phyloP scores from a whole-genome alignment of 345 rosid genomes.

The Erysimum cheiranthoides region DNA sequence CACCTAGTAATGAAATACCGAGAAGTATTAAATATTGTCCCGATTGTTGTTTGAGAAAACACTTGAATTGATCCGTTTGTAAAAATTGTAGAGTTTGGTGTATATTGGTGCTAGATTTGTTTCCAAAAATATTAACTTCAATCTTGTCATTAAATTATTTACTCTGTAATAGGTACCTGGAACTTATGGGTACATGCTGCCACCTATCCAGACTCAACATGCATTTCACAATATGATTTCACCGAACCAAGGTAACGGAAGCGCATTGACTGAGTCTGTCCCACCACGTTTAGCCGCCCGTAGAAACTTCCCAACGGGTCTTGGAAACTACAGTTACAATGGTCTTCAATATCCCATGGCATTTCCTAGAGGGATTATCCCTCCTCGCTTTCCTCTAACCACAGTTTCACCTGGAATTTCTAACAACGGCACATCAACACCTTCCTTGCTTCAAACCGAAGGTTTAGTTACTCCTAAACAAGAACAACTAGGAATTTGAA shows the following conservation, averaged over 20 bases:
- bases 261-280: conserved; percentile 44
- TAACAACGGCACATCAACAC: conserved; percentile 59
- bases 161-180: conserved; percentile 69
- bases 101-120: neutral
- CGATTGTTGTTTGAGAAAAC: neutral
- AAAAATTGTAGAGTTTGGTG: neutral
- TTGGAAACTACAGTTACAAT: conserved; percentile 70
- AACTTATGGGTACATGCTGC: conserved; percentile 86
- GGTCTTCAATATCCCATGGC: conserved; percentile 79
- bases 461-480: conserved; percentile 54
- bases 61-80: neutral
- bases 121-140: neutral
- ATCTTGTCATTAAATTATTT: neutral
- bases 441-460: conserved; percentile 74
- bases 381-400: conserved; percentile 65
- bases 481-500: neutral
- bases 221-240: conserved; percentile 67
- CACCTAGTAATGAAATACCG: neutral
- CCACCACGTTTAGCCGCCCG: conserved; percentile 71
- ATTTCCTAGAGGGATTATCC: conserved; percentile 75
- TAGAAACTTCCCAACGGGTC: conserved; percentile 73
- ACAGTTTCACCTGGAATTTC: conserved; percentile 52
- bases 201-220: conserved; percentile 83
- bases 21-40: neutral
- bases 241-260: conserved; percentile 65